Evolutionary conservation across 2,329 filamentous ascomycete species (phyloP).

Genomic region (Penicillium psychrosexuale): DNA sequence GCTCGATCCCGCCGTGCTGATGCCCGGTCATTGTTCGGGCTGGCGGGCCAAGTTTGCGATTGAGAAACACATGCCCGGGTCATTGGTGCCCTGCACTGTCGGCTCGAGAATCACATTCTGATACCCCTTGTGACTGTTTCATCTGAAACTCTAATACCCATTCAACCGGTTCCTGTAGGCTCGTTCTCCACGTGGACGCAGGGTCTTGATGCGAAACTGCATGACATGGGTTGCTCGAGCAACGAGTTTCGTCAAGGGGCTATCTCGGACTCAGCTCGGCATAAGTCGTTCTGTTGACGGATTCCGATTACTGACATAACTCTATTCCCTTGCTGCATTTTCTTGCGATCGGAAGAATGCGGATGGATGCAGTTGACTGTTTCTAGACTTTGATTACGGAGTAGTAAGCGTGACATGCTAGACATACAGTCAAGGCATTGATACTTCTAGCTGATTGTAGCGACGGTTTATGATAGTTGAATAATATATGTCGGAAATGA

Average conservation of each 20-base stretch:
- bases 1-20: conserved; percentile 48
- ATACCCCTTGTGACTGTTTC: not conserved
- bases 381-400: not conserved
- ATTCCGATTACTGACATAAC: conserved; percentile 8
- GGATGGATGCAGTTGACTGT: not conserved
- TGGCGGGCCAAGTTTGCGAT: conserved; percentile 56
- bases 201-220: conserved; percentile 7
- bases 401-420: not conserved
- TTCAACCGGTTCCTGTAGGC: conserved; percentile 13
- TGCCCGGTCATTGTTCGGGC: conserved; percentile 57
- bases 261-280: conserved; percentile 10
- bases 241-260: conserved; percentile 13
- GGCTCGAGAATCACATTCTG: conserved; percentile 45
- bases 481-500: not conserved
- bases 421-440: not conserved
- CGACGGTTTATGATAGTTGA: too few species aligned
- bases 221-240: conserved; percentile 15
- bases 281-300: conserved; percentile 5
- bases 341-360: conserved; percentile 14
- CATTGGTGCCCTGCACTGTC: conserved; percentile 51
- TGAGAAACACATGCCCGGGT: conserved; percentile 51
- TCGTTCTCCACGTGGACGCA: conserved; percentile 18
- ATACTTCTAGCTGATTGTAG: not conserved
- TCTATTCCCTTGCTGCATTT: conserved; percentile 19
- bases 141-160: not conserved